Evolutionary conservation across 345 rosid species (phyloP), one percentile per base, ranked within the genome.

Genomic region (Ricinus communis): DNA sequence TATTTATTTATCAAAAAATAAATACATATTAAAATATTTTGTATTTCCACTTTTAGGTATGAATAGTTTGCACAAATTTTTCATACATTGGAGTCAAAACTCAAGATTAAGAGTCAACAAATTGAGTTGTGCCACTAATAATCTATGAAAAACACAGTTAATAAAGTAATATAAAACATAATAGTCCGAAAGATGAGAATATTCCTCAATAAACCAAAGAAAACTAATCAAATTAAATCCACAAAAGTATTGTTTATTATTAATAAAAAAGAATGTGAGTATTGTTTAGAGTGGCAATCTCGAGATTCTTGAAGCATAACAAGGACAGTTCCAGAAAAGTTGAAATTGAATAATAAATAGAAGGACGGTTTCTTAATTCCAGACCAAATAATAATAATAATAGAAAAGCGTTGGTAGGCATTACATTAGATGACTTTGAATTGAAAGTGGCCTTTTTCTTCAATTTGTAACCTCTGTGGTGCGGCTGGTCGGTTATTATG

Each of bases 331-430:
- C 2, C 73, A 72, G 78, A 58, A 65, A n/a, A 65, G 10, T 40
- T 4, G 2, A 12, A 7, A 27, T 46, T 28, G 30, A 47, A 74
- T 19, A 47, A 60, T 24, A 16, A n/a, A 19, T n/a, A 19, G 24
- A 64, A 46, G 61, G 71, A 28, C 49, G 78, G 83, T 82, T 85
- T 81, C 83, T 79, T 78, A 82, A 80, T 82, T 85, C 85, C 82
- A 61, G 86, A 85, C 82, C 85, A 79, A 65, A 50, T 19, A 53
- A 72, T 62, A n/a, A n/a, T n/a, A n/a, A n/a, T n/a, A n/a, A 64
- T n/a, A 50, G 30, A 41, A 59, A 43, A 51, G n/a, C 13, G 14
- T 1, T 28, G 30, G n/a, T 1, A 49, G 30, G n/a, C 28, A 63
- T 63, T n/a, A n/a, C n/a, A 63, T 25, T 5, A 22, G 4, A 54